A percentile compares a stretch with the other conserved stretches of the same genome.
Conservation (phyloP, 495 filamentous ascomycete genomes). For the Penicillium cinerascens region DNA sequence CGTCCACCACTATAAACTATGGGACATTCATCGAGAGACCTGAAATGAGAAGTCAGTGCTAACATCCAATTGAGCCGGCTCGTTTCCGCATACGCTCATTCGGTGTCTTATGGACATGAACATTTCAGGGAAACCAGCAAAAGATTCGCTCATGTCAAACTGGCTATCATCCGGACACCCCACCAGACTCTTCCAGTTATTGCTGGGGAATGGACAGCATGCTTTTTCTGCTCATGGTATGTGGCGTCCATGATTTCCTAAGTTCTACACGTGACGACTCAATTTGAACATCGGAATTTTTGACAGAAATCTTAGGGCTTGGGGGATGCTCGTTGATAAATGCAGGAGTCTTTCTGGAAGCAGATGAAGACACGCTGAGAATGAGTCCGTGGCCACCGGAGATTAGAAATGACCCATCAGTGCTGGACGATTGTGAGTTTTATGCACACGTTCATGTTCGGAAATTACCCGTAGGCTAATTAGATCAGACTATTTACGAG, state of each 20-base stretch:
- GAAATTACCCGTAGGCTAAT: not conserved
- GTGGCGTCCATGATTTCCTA: conserved; percentile 1
- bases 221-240: conserved; percentile 62
- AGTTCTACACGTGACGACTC: too few species aligned
- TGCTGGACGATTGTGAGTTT: conserved; percentile 49
- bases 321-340: conserved; percentile 61
- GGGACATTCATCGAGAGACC: not conserved
- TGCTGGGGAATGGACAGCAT: conserved; percentile 63
- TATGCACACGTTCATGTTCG: not conserved
- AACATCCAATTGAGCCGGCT: conserved; percentile 39
- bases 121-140: conserved; percentile 47
- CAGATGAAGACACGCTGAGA: conserved; percentile 51
- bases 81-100: conserved; percentile 49
- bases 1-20: not conserved
- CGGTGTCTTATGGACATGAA: conserved; percentile 51
- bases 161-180: conserved; percentile 39
- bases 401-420: conserved; percentile 41
- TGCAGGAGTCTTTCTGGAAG: conserved; percentile 60
- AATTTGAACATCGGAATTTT: not conserved
- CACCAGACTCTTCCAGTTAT: conserved; percentile 61
- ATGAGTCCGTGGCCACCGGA: conserved; percentile 59
- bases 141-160: conserved; percentile 2
- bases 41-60: not conserved
- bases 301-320: conserved; percentile 39
- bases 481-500: conserved; percentile 52